Evolutionary conservation across 768 basidiomycete species (phyloP), one percentile per base, ranked within the genome.

Genomic region (Mrakia hoshinonis): DNA sequence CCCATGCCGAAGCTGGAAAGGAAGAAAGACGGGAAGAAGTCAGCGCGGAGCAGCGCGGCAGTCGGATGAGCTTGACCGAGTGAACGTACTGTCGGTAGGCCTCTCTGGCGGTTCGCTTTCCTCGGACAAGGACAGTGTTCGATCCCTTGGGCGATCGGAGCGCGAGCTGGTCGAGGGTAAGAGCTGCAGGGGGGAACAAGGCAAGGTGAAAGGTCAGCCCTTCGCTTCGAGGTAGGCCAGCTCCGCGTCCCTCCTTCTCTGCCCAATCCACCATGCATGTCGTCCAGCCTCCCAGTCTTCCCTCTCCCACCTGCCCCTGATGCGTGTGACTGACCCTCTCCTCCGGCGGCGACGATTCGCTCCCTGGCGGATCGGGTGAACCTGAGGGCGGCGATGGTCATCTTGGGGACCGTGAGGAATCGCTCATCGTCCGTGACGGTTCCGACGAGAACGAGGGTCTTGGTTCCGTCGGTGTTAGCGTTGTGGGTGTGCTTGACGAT

Each of bases 141-240:
- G 90, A 84, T 73, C 96, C 96, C 51, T 91, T 95, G 29, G 96
- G 96, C 69, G 93, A 87, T 75, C 96, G 87, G 76, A 93, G 81
- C 64, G 96, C 96, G 73, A 99, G 90, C 82, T 97, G 92, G 81
- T 99, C 96, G 77, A 99, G 85, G 74, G 96, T 99, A 77, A 99
- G 79, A 69, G 84, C 85, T 71, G 34, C 22, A 47, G 29, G 29
- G 34, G 39, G n/a, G 36, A 34, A 46, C 31, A 24, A 34, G 43
- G n/a, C 18, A 49, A 29, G 62, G 54, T n/a, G n/a, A 34, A 63
- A 70, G 39, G 67, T 68, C 66, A 67, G 64, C 31, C 46, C 62
- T 47, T 36, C 43, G 39, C 12, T 22, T 26, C 48, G 34, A 34
- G 22, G 7, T n/a, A 29, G 51, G 51, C 9, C 62, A 46, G 13